Evolutionary conservation across 2,329 filamentous ascomycete species (phyloP), one percentile per base, ranked within the genome.

Genomic region (Sarocladium strictum): DNA sequence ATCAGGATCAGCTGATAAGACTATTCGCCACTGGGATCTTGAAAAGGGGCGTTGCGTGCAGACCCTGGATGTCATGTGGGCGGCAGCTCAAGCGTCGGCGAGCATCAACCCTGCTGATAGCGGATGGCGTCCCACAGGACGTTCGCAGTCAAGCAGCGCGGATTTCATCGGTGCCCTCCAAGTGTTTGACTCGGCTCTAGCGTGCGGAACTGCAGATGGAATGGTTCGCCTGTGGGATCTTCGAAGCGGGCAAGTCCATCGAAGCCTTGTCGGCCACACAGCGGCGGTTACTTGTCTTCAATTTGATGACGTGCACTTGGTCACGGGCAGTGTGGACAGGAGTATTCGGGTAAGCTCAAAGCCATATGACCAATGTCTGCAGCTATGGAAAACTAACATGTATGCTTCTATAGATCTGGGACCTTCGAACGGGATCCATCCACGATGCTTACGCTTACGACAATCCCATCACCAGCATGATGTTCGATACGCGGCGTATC

Each of bases 191-290:
- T 90, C 93, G 14, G 94, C 94, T 12, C 78, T 99, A 58, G 94
- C 94, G 10, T 97, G 94, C 67, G 94, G 94, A 62, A 99, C 94
- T 12, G 94, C 94, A 0, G 94, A 99, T 66, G 94, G 94, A 40
- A 95, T 97, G 90, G 92, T 99, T 38, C 80, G 94, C 56, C 74
- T 99, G 32, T 99, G 94, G 94, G 94, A 99, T 84, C 74, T 99
- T 63, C 83, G 94, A 60, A 96, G 90, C 67, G 94, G 94, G 2
- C 93, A 97, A 71, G 94, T 99, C n/a, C 92, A 97, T 71, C 83
- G 94, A 55, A 97, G 91, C 69, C 76, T 99, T 5, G 92, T 99
- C 10, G 94, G 94, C 2, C 94, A 99, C 66, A 99, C 94, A 1
- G 93, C 91, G 0, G 89, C 94, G 0, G 90, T 99, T 54, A 97